These are phyloP conservation scores for Tetrastigma voinierianum DNA, from an alignment of 164 flowering plant species.

Conservation along the genomic window DNA sequence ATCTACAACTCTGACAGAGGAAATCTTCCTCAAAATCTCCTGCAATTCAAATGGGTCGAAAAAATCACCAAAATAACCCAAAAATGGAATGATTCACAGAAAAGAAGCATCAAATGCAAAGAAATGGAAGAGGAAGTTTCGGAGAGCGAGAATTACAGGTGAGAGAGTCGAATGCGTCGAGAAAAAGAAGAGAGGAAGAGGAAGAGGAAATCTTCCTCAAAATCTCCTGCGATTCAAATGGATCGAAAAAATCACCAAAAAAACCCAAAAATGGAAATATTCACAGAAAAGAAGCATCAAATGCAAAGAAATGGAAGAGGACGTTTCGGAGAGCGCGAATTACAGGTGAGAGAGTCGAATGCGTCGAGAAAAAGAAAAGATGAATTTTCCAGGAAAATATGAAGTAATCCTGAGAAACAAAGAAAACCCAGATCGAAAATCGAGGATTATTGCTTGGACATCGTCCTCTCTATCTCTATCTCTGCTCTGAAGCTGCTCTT, in stretches of 20 bases:
- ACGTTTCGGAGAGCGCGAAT: conserved; percentile 6
- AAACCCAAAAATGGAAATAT: neutral
- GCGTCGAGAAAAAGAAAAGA: neutral
- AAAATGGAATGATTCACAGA: neutral
- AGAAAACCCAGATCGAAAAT: neutral
- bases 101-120: neutral
- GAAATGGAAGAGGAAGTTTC: neutral
- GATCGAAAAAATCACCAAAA: neutral
- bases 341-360: neutral
- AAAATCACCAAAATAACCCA: neutral
- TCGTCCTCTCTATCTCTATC: neutral
- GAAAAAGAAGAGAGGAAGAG: too few relatives aligned
- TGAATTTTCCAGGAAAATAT: neutral
- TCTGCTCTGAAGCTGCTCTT: neutral
- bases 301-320: too few relatives aligned
- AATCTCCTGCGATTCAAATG: neutral
- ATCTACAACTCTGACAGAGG: conserved; percentile 8
- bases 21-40: neutral
- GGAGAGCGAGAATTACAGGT: conserved; percentile 5
- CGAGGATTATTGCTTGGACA: neutral
- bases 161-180: neutral
- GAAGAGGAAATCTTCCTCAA: neutral
- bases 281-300: neutral
- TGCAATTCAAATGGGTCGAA: neutral
- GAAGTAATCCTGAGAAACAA: neutral